phyloP scores from a whole-genome alignment of 2,329 filamentous ascomycete genomes.

The Rhinocladiella mackenziei region DNA sequence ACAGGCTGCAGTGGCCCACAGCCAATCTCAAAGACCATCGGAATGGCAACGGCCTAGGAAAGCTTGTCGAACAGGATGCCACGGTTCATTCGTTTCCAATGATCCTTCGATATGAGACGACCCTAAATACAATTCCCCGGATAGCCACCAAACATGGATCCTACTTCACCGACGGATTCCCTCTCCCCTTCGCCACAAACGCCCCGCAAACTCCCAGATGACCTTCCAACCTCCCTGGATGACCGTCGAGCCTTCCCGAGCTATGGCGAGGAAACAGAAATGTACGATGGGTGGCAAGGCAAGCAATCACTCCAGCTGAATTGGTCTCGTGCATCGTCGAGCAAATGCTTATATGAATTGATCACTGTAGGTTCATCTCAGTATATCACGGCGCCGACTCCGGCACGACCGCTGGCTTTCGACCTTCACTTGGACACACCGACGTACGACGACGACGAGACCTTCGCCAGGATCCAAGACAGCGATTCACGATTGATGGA shows the following conservation, averaged over 20 bases:
- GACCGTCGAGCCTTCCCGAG: constrained; percentile 69
- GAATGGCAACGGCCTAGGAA: too few species aligned
- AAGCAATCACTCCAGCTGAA: constrained; percentile 30
- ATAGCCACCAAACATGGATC: constrained; percentile 19
- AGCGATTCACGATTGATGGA: constrained; percentile 87
- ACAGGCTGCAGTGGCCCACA: too few species aligned
- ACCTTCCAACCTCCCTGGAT: constrained; percentile 87
- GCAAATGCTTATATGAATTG: constrained; percentile 8
- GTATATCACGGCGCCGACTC: constrained; percentile 80
- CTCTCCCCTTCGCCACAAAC: constrained; percentile 14
- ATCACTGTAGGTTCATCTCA: constrained; percentile 75
- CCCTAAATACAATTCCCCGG: not conserved
- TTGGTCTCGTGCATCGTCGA: constrained; percentile 10
- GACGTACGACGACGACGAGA: constrained; percentile 64
- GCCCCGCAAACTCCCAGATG: constrained; percentile 60
- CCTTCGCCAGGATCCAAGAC: constrained; percentile 59
- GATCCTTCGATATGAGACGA: constrained; percentile 16
- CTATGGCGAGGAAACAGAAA: constrained; percentile 78
- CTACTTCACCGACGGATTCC: constrained; percentile 10
- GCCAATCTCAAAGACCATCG: too few species aligned
- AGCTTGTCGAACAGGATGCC: too few species aligned
- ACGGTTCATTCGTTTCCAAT: too few species aligned
- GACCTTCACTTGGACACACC: constrained; percentile 78
- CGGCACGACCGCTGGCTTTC: constrained; percentile 80
- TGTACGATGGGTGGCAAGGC: constrained; percentile 99